Evolutionary conservation across 768 basidiomycete genomes (phyloP).

Genomic region (Tulasnella sp.): DNA sequence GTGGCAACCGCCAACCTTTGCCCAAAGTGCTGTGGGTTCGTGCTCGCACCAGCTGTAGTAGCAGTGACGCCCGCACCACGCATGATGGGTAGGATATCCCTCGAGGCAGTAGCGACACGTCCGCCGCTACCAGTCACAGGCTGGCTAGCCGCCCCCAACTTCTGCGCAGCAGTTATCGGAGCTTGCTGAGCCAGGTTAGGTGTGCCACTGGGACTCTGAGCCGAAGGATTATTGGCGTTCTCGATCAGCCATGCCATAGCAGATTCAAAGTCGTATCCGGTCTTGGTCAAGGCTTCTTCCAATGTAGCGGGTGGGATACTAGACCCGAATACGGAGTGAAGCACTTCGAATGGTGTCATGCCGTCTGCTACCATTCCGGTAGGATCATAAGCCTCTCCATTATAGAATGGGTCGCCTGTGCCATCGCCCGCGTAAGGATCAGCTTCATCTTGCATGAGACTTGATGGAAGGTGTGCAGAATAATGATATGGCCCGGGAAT

Average conservation of each 20-base stretch:
- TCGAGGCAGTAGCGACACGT: constrained; percentile 62
- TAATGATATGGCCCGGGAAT: not conserved
- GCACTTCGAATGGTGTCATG: constrained; percentile 97
- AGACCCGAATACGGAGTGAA: constrained; percentile 89
- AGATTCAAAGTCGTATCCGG: constrained; percentile 91
- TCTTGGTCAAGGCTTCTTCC: constrained; percentile 83
- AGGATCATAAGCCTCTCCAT: not conserved
- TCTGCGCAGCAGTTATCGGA: constrained; percentile 1
- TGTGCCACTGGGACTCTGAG: not conserved
- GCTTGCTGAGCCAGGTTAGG: not conserved
- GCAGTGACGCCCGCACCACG: constrained; percentile 21
- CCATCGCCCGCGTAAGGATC: constrained; percentile 28
- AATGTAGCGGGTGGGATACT: constrained; percentile 85
- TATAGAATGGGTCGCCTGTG: constrained; percentile 30
- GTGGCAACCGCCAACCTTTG: constrained; percentile 30
- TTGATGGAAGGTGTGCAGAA: constrained; percentile 14
- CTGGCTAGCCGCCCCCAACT: constrained; percentile 23
- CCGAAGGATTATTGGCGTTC: constrained; percentile 38
- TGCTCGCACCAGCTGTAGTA: not conserved
- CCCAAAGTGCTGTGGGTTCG: constrained; percentile 29
- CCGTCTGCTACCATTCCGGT: constrained; percentile 55
- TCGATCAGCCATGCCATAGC: constrained; percentile 95
- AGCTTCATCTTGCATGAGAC: constrained; percentile 25
- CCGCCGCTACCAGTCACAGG: constrained; percentile 42
- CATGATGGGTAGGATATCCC: constrained; percentile 44